Evolutionary conservation across 129 eudicot species (phyloP).

Genomic region (Apium graveolens): DNA sequence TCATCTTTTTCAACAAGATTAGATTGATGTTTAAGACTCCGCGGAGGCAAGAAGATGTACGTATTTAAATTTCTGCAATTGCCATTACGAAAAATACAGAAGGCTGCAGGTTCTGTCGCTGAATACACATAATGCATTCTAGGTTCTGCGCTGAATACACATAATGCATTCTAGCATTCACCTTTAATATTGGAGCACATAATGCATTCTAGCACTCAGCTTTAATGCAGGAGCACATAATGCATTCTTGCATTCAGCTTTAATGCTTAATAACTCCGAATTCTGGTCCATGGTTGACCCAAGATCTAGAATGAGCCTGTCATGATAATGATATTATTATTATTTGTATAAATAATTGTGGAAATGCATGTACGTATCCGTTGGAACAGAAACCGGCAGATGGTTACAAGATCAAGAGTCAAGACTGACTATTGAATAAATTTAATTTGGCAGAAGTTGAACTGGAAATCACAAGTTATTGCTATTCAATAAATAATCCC

Average conservation of each 20-base stretch:
- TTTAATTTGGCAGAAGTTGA: neutral
- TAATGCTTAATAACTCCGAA: neutral
- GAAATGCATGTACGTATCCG: neutral
- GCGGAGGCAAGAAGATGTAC: neutral
- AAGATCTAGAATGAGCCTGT: neutral
- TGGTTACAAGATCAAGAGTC: neutral
- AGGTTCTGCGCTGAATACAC: neutral
- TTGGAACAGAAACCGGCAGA: neutral
- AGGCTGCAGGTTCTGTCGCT: neutral
- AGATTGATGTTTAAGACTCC: neutral
- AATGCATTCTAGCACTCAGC: neutral
- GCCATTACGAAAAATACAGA: neutral
- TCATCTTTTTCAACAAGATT: neutral
- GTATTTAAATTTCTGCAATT: neutral
- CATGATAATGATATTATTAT: neutral
- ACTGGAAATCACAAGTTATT: slow-evolving; percentile 2
- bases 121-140: neutral
- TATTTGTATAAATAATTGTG: neutral
- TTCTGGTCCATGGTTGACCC: slow-evolving; percentile 8
- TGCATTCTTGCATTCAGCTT: slow-evolving; percentile 1
- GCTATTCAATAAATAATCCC: neutral
- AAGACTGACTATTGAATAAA: neutral
- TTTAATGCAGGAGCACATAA: neutral
- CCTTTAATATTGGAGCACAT: neutral
- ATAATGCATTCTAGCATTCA: neutral